phyloP scores from a whole-genome alignment of 441 rosid genomes.

The Gossypium laxum region DNA sequence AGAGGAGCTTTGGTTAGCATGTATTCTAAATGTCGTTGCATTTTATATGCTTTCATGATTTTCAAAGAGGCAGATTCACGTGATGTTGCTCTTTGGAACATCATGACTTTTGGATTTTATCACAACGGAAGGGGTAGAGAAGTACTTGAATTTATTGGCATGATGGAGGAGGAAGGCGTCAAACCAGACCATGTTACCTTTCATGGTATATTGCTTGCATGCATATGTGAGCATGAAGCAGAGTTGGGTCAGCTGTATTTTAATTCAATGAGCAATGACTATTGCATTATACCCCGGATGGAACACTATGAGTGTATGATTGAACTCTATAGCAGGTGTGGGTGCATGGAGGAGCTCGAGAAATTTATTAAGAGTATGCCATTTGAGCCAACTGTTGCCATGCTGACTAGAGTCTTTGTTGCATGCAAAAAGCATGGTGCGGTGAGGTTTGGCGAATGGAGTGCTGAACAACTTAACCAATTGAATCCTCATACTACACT shows the following conservation, averaged over 20 bases:
- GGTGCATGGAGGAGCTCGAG: slow-evolving; percentile 45
- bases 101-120: slow-evolving; percentile 56
- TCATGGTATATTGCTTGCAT: slow-evolving; percentile 56
- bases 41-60: slow-evolving; percentile 44
- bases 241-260: slow-evolving; percentile 42
- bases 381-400: slow-evolving; percentile 48
- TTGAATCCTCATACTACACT: slow-evolving; percentile 17
- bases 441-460: slow-evolving; percentile 48
- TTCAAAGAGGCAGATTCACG: slow-evolving; percentile 38
- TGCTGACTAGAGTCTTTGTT: slow-evolving; percentile 37
- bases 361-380: slow-evolving; percentile 52
- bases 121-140: slow-evolving; percentile 47
- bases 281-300: slow-evolving; percentile 43
- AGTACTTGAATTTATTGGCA: slow-evolving; percentile 38
- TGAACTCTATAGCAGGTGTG: slow-evolving; percentile 18
- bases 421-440: slow-evolving; percentile 38
- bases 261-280: slow-evolving; percentile 41
- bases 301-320: slow-evolving; percentile 65
- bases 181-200: slow-evolving; percentile 59
- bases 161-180: slow-evolving; percentile 55
- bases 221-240: slow-evolving; percentile 38
- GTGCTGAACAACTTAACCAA: slow-evolving; percentile 32
- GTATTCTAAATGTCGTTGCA: slow-evolving; percentile 54
- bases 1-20: slow-evolving; percentile 62
- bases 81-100: slow-evolving; percentile 63